These are phyloP conservation scores for Pythium volutum DNA, from an alignment of 352 stramenopile species.

Conservation along the genomic window DNA sequence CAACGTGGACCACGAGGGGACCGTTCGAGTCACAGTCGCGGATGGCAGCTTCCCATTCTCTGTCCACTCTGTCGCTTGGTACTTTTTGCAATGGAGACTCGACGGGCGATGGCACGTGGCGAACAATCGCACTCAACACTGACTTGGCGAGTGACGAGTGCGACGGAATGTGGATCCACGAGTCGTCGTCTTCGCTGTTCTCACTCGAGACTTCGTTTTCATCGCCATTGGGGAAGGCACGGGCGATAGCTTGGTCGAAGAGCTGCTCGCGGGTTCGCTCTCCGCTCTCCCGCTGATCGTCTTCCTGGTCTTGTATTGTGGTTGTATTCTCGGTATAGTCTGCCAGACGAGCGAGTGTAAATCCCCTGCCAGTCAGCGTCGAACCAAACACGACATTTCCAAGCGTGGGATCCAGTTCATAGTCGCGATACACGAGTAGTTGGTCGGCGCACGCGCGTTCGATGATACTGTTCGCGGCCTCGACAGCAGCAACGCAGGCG, in stretches of 20 bases:
- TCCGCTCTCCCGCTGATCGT: background rate
- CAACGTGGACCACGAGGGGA: slow-evolving; percentile 2
- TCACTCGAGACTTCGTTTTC: too few relatives aligned
- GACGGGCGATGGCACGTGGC: background rate
- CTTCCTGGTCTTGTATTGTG: too few relatives aligned
- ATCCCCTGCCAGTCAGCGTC: background rate
- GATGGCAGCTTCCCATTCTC: slow-evolving; percentile 2
- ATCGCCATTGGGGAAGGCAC: background rate
- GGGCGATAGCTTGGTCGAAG: background rate
- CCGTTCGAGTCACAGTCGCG: background rate
- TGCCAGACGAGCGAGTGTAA: background rate
- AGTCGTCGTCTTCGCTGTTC: background rate
- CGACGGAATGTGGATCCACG: background rate
- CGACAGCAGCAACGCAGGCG: background rate
- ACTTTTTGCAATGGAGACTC: background rate
- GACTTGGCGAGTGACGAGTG: background rate
- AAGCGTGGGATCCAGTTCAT: background rate
- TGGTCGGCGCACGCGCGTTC: background rate
- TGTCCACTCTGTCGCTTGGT: background rate
- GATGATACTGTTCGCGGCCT: slow-evolving; percentile 1
- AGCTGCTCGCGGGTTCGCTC: too few relatives aligned
- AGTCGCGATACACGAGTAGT: background rate
- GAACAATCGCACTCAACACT: background rate
- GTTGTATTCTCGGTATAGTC: too few relatives aligned
- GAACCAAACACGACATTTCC: slow-evolving; percentile 12